Evolutionary conservation across 257 asterid genomes (phyloP).

Genomic region (Ballota nigra): DNA sequence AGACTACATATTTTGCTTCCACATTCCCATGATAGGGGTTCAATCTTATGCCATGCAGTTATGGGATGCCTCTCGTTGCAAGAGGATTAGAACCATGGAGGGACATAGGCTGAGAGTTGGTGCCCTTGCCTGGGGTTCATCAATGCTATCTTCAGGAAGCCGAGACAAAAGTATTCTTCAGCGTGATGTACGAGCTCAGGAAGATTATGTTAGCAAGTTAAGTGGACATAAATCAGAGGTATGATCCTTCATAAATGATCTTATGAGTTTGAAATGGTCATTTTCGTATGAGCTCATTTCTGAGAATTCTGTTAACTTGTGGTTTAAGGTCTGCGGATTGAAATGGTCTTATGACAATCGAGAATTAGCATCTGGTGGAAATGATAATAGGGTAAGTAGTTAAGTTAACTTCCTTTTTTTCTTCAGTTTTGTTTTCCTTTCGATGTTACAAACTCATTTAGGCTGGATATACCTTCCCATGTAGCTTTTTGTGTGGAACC

Average conservation of each 20-base stretch:
- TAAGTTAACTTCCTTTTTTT: conserved; percentile 10
- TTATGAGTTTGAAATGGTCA: no score
- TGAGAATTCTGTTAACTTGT: neutral
- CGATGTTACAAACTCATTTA: neutral
- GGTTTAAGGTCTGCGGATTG: conserved; percentile 86
- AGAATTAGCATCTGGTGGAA: conserved; percentile 97
- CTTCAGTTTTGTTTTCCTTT: neutral
- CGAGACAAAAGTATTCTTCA: conserved; percentile 92
- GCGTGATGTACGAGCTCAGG: conserved; percentile 76
- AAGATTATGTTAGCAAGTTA: conserved; percentile 76
- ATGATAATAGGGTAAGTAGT: conserved; percentile 77
- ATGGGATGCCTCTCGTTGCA: conserved; percentile 71
- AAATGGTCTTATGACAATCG: conserved; percentile 97
- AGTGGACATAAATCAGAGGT: conserved; percentile 98
- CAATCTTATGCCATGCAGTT: conserved; percentile 41
- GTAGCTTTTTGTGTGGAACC: conserved; percentile 95
- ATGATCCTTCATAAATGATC: conserved; percentile 17
- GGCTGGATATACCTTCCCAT: conserved; percentile 4
- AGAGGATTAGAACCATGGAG: conserved; percentile 88
- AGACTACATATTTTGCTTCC: neutral
- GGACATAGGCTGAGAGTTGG: conserved; percentile 93
- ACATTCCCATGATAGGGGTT: neutral
- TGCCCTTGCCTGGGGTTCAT: conserved; percentile 93
- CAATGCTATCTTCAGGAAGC: conserved; percentile 84
- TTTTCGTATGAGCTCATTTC: neutral